phyloP scores from a whole-genome alignment of 139 green algal genomes.

The Chlorokybus atmophyticus region DNA sequence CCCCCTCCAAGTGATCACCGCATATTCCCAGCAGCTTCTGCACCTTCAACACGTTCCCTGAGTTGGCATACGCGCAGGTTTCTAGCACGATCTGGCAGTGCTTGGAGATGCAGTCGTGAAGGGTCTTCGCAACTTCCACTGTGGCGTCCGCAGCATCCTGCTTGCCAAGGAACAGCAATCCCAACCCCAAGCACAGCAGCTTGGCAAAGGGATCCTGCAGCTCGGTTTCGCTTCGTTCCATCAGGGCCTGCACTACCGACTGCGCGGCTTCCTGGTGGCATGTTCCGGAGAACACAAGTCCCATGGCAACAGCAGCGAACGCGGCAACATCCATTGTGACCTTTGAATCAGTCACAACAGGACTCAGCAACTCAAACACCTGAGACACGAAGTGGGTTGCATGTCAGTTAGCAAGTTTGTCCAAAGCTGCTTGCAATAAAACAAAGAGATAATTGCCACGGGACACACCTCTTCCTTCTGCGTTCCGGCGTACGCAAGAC shows the following conservation, averaged over 20 bases:
- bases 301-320: slow-evolving; percentile 79
- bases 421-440: no score
- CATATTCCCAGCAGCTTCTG: slow-evolving; percentile 78
- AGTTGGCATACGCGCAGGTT: slow-evolving; percentile 81
- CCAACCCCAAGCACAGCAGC: slow-evolving; percentile 72
- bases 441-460: no score
- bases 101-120: slow-evolving; percentile 62
- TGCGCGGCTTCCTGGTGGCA: slow-evolving; percentile 59
- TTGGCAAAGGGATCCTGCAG: slow-evolving; percentile 56
- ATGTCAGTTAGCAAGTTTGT: no score
- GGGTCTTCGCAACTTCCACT: slow-evolving; percentile 79
- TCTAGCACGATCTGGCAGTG: slow-evolving; percentile 64
- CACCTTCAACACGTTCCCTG: slow-evolving; percentile 83
- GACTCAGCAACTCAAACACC: slow-evolving; percentile 41
- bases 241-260: slow-evolving; percentile 65
- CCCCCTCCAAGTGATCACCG: slow-evolving; percentile 71
- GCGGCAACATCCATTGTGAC: slow-evolving; percentile 62
- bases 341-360: slow-evolving; percentile 18
- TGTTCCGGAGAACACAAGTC: slow-evolving; percentile 71
- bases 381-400: no score
- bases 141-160: slow-evolving; percentile 76
- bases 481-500: slow-evolving; percentile 91
- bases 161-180: slow-evolving; percentile 84
- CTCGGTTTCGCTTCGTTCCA: slow-evolving; percentile 67
- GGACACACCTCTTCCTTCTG: slow-evolving; percentile 49